Evolutionary conservation across 2,329 filamentous ascomycete genomes (phyloP).

Genomic region (Clonostachys chloroleuca): DNA sequence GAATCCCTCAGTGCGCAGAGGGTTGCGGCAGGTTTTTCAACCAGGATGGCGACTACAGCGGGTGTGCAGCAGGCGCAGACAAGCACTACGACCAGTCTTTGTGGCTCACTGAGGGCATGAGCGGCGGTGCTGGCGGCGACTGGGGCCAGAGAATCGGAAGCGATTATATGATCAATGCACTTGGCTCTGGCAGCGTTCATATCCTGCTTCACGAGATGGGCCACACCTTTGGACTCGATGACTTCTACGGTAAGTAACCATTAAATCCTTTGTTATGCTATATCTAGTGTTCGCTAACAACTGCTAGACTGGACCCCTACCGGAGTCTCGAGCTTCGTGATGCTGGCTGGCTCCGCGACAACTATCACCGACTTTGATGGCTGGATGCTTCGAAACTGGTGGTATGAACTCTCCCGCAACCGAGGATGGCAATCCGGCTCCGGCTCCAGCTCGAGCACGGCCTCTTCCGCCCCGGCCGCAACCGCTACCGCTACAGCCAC

Average conservation of each 20-base stretch:
- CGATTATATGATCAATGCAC: constrained; percentile 33
- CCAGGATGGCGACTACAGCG: constrained; percentile 2
- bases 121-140: constrained; percentile 37
- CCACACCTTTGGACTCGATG: constrained; percentile 36
- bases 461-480: too few relatives aligned
- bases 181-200: constrained; percentile 30
- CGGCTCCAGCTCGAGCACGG: too few relatives aligned
- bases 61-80: constrained; percentile 4
- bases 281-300: background rate
- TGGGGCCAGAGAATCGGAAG: constrained; percentile 39
- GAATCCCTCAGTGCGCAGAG: constrained; percentile 31
- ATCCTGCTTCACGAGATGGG: constrained; percentile 42
- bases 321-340: constrained; percentile 34
- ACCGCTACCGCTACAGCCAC: too few relatives aligned
- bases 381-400: constrained; percentile 45
- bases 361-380: constrained; percentile 41
- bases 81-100: constrained; percentile 38
- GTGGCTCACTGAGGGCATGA: constrained; percentile 40
- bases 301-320: constrained; percentile 33
- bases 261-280: constrained; percentile 2
- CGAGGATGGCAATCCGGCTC: constrained; percentile 16
- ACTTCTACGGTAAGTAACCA: constrained; percentile 14
- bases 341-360: constrained; percentile 34
- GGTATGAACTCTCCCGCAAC: constrained; percentile 24
- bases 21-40: constrained; percentile 1